A percentile compares a stretch with the other conserved stretches of the same genome.
Evolutionary conservation across 768 basidiomycete genomes (phyloP).

Genomic region (Hygrocybe coccinea): DNA sequence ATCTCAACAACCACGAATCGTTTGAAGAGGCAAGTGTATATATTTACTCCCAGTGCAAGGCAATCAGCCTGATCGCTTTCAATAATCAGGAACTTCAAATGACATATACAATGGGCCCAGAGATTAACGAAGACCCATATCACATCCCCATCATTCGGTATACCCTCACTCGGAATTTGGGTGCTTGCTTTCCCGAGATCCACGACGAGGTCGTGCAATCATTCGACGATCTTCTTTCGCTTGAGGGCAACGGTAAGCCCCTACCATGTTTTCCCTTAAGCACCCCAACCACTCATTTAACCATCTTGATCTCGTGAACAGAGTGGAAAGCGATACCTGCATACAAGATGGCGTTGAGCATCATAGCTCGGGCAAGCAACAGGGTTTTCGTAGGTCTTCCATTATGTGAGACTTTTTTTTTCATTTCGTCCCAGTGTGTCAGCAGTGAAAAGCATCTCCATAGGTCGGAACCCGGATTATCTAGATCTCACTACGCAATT

Average conservation of each 20-base stretch:
- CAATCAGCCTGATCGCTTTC: not conserved
- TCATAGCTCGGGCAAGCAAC: conserved; percentile 22
- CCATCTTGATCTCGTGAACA: not conserved
- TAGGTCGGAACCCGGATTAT: conserved; percentile 28
- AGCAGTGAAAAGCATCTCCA: not conserved
- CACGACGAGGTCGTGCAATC: conserved; percentile 4
- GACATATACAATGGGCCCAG: conserved; percentile 5
- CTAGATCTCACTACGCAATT: conserved; percentile 27
- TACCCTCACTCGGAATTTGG: conserved; percentile 1
- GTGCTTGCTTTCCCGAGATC: not conserved
- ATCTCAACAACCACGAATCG: conserved; percentile 9
- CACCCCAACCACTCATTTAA: not conserved
- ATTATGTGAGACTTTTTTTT: conserved; percentile 16
- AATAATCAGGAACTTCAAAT: not conserved
- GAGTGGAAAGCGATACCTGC: conserved; percentile 18
- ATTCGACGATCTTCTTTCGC: not conserved
- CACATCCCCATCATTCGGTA: conserved; percentile 1
- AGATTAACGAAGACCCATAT: not conserved
- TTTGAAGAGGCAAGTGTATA: conserved; percentile 10
- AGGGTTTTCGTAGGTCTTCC: conserved; percentile 27
- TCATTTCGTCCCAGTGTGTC: not conserved
- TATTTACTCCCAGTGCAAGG: not conserved
- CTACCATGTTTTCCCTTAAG: not conserved
- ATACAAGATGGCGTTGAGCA: conserved; percentile 12
- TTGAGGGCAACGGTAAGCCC: not conserved